These are phyloP conservation scores for Zygnema cylindricum DNA, from an alignment of 139 green algal genomes.

Conservation along the genomic window DNA sequence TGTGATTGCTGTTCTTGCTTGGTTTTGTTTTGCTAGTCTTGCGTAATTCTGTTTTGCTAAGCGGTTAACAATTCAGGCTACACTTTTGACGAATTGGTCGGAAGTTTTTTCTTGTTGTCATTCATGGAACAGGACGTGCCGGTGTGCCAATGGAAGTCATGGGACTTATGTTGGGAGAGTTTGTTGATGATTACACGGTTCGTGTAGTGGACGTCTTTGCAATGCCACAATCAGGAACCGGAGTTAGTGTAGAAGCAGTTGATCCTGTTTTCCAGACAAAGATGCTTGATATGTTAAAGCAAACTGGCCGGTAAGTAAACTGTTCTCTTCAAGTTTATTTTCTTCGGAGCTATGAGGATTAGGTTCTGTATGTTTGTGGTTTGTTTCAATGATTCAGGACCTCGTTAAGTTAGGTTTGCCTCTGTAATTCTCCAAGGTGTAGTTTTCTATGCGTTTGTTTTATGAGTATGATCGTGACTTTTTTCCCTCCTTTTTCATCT, in stretches of 20 bases:
- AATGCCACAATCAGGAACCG: slow-evolving; percentile 97
- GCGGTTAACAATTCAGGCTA: too few species aligned
- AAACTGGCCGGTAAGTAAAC: slow-evolving; percentile 74
- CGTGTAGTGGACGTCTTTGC: slow-evolving; percentile 98
- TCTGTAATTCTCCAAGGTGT: too few species aligned
- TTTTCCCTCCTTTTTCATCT: too few species aligned
- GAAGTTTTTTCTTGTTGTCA: background rate
- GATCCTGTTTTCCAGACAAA: slow-evolving; percentile 99
- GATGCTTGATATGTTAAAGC: slow-evolving; percentile 99
- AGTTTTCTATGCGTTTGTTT: too few species aligned
- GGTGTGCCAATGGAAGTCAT: slow-evolving; percentile 99
- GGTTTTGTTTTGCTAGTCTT: too few species aligned
- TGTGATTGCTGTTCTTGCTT: too few species aligned
- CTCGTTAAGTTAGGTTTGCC: slow-evolving; percentile 1
- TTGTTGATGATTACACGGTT: slow-evolving; percentile 99
- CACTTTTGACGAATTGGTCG: too few species aligned
- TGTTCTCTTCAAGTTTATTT: too few species aligned
- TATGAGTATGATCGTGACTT: too few species aligned
- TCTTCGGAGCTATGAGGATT: background rate
- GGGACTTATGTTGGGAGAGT: slow-evolving; percentile 99
- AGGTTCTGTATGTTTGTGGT: background rate
- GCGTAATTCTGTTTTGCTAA: too few species aligned
- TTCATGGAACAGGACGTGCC: slow-evolving; percentile 81
- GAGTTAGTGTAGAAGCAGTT: slow-evolving; percentile 96
- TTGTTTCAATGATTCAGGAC: background rate